These are phyloP conservation scores for Saccharomyces hybrid DNA, from an alignment of 1,139 yeast species.

Conservation along the genomic window DNA sequence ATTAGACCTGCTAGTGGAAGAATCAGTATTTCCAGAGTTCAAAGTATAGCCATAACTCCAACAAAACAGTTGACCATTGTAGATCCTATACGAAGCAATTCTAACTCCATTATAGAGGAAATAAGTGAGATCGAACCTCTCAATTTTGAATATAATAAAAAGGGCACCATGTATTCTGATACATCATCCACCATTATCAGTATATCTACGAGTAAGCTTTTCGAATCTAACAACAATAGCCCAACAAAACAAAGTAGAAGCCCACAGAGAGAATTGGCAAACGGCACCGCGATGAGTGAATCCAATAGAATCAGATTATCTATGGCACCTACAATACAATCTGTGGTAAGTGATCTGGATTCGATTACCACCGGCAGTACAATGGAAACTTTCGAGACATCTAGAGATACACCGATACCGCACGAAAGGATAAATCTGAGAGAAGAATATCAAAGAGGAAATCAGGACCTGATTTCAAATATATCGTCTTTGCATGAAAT, in stretches of 20 bases:
- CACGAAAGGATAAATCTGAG: constrained; percentile 7
- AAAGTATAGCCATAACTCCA: constrained; percentile 7
- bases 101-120: background rate
- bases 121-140: constrained; percentile 14
- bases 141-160: constrained; percentile 14
- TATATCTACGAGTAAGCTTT: constrained; percentile 17
- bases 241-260: constrained; percentile 9
- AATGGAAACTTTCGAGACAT: constrained; percentile 7
- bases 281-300: background rate
- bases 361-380: constrained; percentile 3
- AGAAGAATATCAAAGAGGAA: constrained; percentile 9
- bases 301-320: constrained; percentile 6
- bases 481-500: background rate
- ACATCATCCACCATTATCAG: constrained; percentile 10
- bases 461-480: background rate
- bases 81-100: constrained; percentile 5
- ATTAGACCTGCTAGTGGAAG: constrained; percentile 31
- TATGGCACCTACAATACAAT: constrained; percentile 19
- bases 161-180: constrained; percentile 6
- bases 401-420: background rate
- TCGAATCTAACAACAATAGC: constrained; percentile 13
- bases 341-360: constrained; percentile 13
- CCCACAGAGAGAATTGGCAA: background rate
- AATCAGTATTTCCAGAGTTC: constrained; percentile 24
- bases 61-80: constrained; percentile 3